Evolutionary conservation across 192 early-diverging fungal genomes (phyloP), one percentile per base, ranked within the genome.

Genomic region (Coemansia sp.): DNA sequence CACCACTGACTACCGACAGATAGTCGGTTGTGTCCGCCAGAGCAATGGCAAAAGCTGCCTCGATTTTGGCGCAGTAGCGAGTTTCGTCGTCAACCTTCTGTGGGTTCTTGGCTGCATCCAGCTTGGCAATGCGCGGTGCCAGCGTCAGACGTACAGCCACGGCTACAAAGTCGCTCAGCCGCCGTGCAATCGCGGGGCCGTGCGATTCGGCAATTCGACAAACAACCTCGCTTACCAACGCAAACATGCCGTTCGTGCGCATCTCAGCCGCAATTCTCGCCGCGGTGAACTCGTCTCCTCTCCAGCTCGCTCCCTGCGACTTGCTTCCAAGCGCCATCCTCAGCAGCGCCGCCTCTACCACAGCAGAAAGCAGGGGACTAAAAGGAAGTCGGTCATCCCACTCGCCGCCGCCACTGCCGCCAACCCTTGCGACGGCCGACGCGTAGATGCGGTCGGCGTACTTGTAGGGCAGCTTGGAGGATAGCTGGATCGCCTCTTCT

Each of bases 361-460:
- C 26, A 1, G 73, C 73, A 0, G 73, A 27, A 43, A 77, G 53
- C 21, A 77, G 46, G 0, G 66, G 73, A 18, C 73, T 77, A n/a
- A 68, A 69, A 8, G 58, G 66, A 31, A 76, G 43, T 5, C 5
- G 29, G 1, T 22, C 40, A 14, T 31, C 56, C 4, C 25, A 22
- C 5, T 32, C 8, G 18, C 36, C 27, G 14, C 18, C 41, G 5
- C 34, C 19, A 13, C 39, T 27, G 3, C 31, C 48, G n/a, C n/a
- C n/a, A n/a, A n/a, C n/a, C n/a, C n/a, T n/a, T 11, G 15, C 27
- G 1, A 26, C 34, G 8, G 50, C 35, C 1, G 51, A 49, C 11
- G 55, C 48, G 41, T 53, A 35, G 22, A 77, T 49, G n/a, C 67
- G 63, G 25, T 69, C 73, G 11, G 61, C 73, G 33, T 77, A 65